Base-by-base conservation (phyloP, 345 rosid genomes). In the Carallia pectinifolia region DNA sequence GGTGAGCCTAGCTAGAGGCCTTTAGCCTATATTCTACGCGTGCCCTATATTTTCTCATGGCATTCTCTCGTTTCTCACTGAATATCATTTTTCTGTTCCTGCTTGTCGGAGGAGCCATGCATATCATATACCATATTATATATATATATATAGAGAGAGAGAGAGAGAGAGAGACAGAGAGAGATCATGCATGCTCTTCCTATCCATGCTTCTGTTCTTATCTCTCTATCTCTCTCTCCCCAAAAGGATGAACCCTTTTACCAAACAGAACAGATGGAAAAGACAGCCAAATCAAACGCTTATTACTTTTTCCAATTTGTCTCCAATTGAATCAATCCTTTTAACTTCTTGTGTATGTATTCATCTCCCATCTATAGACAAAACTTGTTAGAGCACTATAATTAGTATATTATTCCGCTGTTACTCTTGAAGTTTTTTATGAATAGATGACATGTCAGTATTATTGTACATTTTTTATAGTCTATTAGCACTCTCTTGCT, bases 11-110 rank as follows among this genome's bases (percentile, higher is more conserved):
- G 52, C 13, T 12, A 30, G 9, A 53, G 76, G 34, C 34, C 34
- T 75, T 62, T 58, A 62, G 74, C 84, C 81, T 83, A 53, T 61
- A 66, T 86, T 80, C 76, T 81, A 79, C 83, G 88, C 86, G 77
- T 80, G 81, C 70, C 81, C 64, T 71, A 16, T 52, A 39, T 38
- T 66, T 71, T 61, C 70, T 31, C n/a, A 15, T n/a, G 67, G 79
- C 77, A 48, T 61, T 27, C 76, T 64, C 69, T 64, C 69, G 55
- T 70, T 78, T 71, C 79, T 60, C 76, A 37, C 70, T 79, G 54
- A 66, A 58, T 72, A 53, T 54, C 72, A 64, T 74, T 71, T 82
- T 74, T 47, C 58, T 59, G 59, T 8, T 70, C 44, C 1, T 6
- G 30, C 27, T 61, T 69, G 61, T 70, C 66, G 60, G 69, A 58